These are phyloP conservation scores for Copromyces sp. DNA, from an alignment of 495 filamentous ascomycete species.

Conservation along the genomic window DNA sequence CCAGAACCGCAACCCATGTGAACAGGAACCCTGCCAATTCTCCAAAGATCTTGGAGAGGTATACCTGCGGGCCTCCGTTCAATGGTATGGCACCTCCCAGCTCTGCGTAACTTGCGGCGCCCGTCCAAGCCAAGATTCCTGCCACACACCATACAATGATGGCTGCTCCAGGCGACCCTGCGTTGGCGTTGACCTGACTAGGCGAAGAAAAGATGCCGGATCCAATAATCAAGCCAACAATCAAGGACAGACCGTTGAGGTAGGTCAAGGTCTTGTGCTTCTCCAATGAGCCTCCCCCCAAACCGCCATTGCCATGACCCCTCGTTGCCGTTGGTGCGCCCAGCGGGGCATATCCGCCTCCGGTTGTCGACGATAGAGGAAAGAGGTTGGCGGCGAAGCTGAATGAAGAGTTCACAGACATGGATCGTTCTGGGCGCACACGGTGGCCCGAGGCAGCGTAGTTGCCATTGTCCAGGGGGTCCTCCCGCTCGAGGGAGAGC, in stretches of 20 bases:
- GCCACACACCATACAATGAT: conserved; percentile 86
- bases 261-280: conserved; percentile 94
- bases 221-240: conserved; percentile 92
- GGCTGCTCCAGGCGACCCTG: conserved; percentile 83
- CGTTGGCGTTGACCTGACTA: conserved; percentile 85
- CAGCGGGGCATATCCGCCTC: conserved; percentile 64
- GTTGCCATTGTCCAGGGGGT: conserved; percentile 58
- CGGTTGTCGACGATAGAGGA: conserved; percentile 76
- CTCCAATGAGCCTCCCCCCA: conserved; percentile 59
- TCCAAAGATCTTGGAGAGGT: conserved; percentile 91
- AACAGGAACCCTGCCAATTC: conserved; percentile 87
- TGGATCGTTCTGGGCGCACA: conserved; percentile 54
- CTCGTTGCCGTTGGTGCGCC: conserved; percentile 52
- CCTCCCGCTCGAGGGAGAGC: conserved; percentile 78
- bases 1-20: conserved; percentile 89
- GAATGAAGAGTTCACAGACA: conserved; percentile 84
- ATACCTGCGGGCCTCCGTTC: conserved; percentile 89
- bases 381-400: conserved; percentile 88
- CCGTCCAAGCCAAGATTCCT: conserved; percentile 89
- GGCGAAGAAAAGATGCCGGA: conserved; percentile 95
- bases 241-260: conserved; percentile 80
- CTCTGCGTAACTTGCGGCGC: conserved; percentile 92
- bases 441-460: conserved; percentile 31
- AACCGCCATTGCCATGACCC: conserved; percentile 32
- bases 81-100: conserved; percentile 90